phyloP scores from a whole-genome alignment of 495 filamentous ascomycete species.

The Letharia columbiana region DNA sequence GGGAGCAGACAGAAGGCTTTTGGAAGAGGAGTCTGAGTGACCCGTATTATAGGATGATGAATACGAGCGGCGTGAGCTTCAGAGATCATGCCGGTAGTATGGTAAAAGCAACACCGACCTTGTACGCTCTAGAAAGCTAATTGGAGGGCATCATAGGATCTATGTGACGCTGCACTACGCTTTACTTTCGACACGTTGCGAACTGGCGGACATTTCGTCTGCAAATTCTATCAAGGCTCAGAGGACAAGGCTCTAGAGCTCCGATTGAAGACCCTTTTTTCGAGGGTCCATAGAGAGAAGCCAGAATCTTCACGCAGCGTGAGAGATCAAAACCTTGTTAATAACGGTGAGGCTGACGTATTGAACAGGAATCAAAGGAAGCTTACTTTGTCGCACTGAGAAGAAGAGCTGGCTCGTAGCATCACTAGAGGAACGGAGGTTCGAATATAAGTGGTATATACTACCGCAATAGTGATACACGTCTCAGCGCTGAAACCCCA shows the following conservation, averaged over 20 bases:
- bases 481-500: not conserved
- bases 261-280: conserved; percentile 63
- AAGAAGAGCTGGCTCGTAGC: conserved; percentile 41
- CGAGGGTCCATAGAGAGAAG: conserved; percentile 73
- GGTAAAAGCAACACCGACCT: conserved; percentile 43
- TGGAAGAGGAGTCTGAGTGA: conserved; percentile 82
- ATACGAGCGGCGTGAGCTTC: conserved; percentile 80
- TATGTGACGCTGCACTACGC: conserved; percentile 72
- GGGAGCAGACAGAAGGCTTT: conserved; percentile 67
- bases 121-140: conserved; percentile 1
- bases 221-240: conserved; percentile 91
- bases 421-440: conserved; percentile 29
- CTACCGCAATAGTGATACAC: not conserved
- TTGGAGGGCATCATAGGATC: conserved; percentile 48
- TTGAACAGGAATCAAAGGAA: conserved; percentile 77
- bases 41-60: conserved; percentile 97
- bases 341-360: conserved; percentile 9
- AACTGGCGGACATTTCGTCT: conserved; percentile 77
- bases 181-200: conserved; percentile 82
- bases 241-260: conserved; percentile 74
- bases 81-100: conserved; percentile 91
- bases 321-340: conserved; percentile 30
- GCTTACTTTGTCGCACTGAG: conserved; percentile 72
- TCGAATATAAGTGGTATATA: conserved; percentile 22
- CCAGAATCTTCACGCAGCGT: conserved; percentile 83